Base-by-base conservation (phyloP, 2,329 filamentous ascomycete species). In the Lasiodiplodia theobromae region DNA sequence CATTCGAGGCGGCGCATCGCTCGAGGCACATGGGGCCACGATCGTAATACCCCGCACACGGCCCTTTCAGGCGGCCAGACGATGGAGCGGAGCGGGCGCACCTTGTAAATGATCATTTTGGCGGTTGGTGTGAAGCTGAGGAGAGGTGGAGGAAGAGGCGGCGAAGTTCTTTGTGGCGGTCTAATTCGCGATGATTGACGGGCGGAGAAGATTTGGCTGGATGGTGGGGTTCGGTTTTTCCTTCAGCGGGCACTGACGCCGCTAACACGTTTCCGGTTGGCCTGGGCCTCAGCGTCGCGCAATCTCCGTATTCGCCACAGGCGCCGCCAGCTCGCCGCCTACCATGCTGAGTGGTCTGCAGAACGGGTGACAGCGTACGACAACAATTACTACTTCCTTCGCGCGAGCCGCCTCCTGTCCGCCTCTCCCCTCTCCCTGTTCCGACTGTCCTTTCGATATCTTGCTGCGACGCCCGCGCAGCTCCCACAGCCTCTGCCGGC, bases 31-130 rank as follows among this genome's bases (percentile, higher is more conserved):
- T 53, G 65, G 64, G 56, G 68, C 71, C 72, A 72, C 58, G 71
- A 40, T 72, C 69, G 64, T 66, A 40, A 23, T 63, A 44, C 58
- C 58, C 58, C 58, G 58, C 58, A 18, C 40, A 62, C 54, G 31
- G 53, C 56, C 44, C 28, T 37, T 16, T 37, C 68, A 67, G 47
- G 73, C 74, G 69, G 75, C 73, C 74, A 74, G 73, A 73, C 73
- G 73, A 71, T 70, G 44, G 64, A 66, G 72, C 72, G 72, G 72
- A 73, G 70, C 68, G 71, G 71, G 71, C 82, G 70, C 71, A 87
- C 86, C 82, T 86, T 87, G 83, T 79, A 87, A 77, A 87, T 87
- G 73, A 87, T 86, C 86, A 87, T 87, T 71, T 75, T 84, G 77
- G 73, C 75, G 71, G 73, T 71, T 47, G 67, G 53, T n/a, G 54